Percentiles rank a stretch among this genome's conserved stretches.
Evolutionary conservation across 495 filamentous ascomycete species (phyloP).

Genomic region (Jackrogersella minutella): DNA sequence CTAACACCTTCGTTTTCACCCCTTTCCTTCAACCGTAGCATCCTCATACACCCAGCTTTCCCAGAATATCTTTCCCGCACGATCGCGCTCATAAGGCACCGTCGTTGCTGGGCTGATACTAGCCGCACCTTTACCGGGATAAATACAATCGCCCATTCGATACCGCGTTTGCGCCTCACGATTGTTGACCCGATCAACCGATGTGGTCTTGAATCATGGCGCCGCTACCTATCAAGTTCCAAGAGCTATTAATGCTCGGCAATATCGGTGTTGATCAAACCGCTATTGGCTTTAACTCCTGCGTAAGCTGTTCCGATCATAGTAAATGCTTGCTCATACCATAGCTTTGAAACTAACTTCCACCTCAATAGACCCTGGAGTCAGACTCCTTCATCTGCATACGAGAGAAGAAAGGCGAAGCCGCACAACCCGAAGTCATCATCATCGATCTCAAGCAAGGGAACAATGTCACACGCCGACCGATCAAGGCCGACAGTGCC

Average conservation of each 20-base stretch:
- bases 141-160: conserved; percentile 15
- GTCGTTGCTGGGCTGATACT: conserved; percentile 12
- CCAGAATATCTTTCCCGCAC: not conserved
- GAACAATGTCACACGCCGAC: conserved; percentile 89
- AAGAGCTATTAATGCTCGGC: conserved; percentile 87
- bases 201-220: conserved; percentile 54
- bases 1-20: conserved; percentile 37
- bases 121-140: conserved; percentile 23
- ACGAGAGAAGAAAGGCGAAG: conserved; percentile 85
- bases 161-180: conserved; percentile 30
- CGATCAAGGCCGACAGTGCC: conserved; percentile 99
- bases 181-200: conserved; percentile 27
- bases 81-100: conserved; percentile 10
- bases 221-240: conserved; percentile 88
- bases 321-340: not conserved
- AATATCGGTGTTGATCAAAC: conserved; percentile 81
- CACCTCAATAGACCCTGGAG: conserved; percentile 80
- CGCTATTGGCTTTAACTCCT: conserved; percentile 96
- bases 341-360: conserved; percentile 27
- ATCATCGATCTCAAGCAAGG: conserved; percentile 95
- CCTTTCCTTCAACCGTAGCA: conserved; percentile 26
- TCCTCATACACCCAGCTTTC: not conserved
- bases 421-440: conserved; percentile 87
- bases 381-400: conserved; percentile 96
- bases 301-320: conserved; percentile 68